Conservation (phyloP, 2,329 filamentous ascomycete species). For the Paraconiothyrium sp. region DNA sequence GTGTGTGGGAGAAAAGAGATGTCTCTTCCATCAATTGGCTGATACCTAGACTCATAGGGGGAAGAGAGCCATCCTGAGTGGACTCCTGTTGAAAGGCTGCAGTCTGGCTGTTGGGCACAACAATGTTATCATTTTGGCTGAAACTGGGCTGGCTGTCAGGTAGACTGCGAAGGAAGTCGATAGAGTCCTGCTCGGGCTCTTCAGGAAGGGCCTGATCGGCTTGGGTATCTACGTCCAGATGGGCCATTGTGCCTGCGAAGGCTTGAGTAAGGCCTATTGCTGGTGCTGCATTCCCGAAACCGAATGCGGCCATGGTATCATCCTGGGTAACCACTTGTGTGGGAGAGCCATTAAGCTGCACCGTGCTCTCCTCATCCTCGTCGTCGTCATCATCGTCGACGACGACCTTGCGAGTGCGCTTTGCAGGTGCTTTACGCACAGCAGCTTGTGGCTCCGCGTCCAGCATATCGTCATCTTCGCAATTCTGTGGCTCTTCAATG, state of each 20-base stretch:
- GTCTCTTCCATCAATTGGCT: slow-evolving; percentile 48
- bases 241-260: slow-evolving; percentile 88
- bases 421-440: slow-evolving; percentile 55
- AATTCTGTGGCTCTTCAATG: slow-evolving; percentile 12
- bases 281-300: slow-evolving; percentile 49
- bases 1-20: slow-evolving; percentile 59
- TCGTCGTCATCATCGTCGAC: slow-evolving; percentile 75
- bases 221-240: slow-evolving; percentile 57
- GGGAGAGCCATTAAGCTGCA: slow-evolving; percentile 26
- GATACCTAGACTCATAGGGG: slow-evolving; percentile 45
- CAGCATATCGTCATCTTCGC: slow-evolving; percentile 55
- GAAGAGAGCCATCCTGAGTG: slow-evolving; percentile 28
- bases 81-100: slow-evolving; percentile 35
- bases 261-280: slow-evolving; percentile 83
- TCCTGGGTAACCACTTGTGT: slow-evolving; percentile 39
- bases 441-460: slow-evolving; percentile 58
- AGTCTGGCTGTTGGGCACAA: slow-evolving; percentile 67
- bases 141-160: slow-evolving; percentile 69
- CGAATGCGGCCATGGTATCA: slow-evolving; percentile 50
- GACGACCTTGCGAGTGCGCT: slow-evolving; percentile 62
- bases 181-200: slow-evolving; percentile 58
- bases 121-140: slow-evolving; percentile 68
- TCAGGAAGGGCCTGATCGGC: slow-evolving; percentile 36
- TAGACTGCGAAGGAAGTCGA: slow-evolving; percentile 60
- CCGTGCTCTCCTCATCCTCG: slow-evolving; percentile 38